Evolutionary conservation across 768 basidiomycete genomes (phyloP).

Genomic region (Cystobasidium tubakii): DNA sequence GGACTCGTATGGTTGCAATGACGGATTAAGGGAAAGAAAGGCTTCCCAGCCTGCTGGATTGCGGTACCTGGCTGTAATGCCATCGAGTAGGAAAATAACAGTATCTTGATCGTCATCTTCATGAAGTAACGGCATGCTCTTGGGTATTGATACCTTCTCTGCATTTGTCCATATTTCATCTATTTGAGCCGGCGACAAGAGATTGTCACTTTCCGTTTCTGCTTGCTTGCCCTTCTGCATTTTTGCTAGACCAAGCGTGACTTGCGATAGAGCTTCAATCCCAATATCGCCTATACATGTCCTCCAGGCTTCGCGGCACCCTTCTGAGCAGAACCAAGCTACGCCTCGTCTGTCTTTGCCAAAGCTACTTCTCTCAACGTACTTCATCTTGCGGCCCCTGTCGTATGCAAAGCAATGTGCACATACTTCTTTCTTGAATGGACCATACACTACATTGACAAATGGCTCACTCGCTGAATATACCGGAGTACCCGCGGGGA

Average conservation of each 20-base stretch:
- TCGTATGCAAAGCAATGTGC: conserved; percentile 21
- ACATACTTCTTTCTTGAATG: conserved; percentile 27
- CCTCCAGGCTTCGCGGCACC: not conserved
- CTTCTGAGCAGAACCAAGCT: conserved; percentile 24
- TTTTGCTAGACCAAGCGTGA: conserved; percentile 3
- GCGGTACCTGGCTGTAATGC: conserved; percentile 9
- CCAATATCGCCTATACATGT: not conserved
- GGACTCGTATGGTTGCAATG: conserved; percentile 3
- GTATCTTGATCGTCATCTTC: conserved; percentile 27
- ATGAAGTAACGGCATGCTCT: not conserved
- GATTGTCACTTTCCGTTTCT: not conserved
- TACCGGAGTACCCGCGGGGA: not conserved
- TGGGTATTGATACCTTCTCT: not conserved
- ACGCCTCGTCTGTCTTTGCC: conserved; percentile 3
- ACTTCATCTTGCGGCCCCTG: conserved; percentile 25
- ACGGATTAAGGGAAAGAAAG: conserved; percentile 21
- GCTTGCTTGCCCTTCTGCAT: conserved; percentile 9
- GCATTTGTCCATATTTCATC: not conserved
- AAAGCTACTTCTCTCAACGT: not conserved
- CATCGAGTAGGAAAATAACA: conserved; percentile 23
- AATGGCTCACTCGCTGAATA: not conserved
- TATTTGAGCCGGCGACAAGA: not conserved
- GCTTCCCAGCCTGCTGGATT: not conserved
- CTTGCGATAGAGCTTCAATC: not conserved
- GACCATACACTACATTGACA: conserved; percentile 23